Base-by-base conservation (phyloP, 371 early-diverging fungal species). In the Massospora cicadina region DNA sequence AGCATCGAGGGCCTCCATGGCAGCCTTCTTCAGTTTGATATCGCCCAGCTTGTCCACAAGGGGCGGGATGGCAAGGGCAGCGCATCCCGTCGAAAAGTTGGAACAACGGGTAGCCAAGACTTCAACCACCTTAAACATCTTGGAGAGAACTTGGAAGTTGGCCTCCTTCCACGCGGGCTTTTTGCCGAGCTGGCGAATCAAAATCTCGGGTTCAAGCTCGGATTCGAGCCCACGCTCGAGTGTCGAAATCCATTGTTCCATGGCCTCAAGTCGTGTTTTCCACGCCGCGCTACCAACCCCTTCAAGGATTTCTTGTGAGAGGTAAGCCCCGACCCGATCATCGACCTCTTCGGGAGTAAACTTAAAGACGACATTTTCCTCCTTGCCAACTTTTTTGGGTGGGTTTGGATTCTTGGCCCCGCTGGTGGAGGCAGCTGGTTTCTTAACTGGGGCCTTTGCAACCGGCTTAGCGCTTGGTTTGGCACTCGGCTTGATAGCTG, bases 101-200 rank as follows among this genome's bases (percentile, higher is more conserved):
- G 82, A 72, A 17, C 70, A 67, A 54, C 83, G 73, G 23, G 71
- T 72, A 2, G 90, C 80, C 66, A 91, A 73, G 17, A 79, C 70
- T 64, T 85, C 80, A 63, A 94, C 77, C 0, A 85, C 72, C 55
- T 75, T 77, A 71, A 86, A 72, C 17, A 70, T 63, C 32, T 71
- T 74, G 27, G 71, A 62, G 0, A 67, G 69, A n/a, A 68, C 93
- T 66, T 97, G 96, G 68, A 95, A 95, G 73, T 95, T 95, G 77
- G 80, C 89, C 69, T 95, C 96, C 71, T 94, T 93, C 88, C 89
- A 93, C 0, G 93, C 95, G 0, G 94, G 93, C 54, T 87, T 88
- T 65, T 86, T 87, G 2, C 78, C 71, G 30, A 97, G 71, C 30
- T 78, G 79, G 21, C 91, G 81, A 17, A 90, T 78, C 21, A 97